Evolutionary conservation across 441 rosid species (phyloP).

Genomic region (Gossypium laxum): DNA sequence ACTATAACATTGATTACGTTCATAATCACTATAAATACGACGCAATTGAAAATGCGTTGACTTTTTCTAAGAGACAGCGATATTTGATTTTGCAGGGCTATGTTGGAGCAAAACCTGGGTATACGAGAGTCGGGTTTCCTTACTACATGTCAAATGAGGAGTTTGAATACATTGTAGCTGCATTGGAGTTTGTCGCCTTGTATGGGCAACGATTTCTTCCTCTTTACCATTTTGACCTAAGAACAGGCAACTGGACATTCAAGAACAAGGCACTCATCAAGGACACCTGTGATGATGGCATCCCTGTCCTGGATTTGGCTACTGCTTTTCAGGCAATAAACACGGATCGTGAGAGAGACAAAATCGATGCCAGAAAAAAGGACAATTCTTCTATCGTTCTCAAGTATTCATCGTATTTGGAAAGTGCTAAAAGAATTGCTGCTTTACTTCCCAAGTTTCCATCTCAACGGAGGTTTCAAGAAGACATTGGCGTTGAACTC

Average conservation of each 20-base stretch:
- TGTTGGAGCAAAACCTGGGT: conserved; percentile 44
- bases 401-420: conserved; percentile 25
- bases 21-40: background rate
- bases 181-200: conserved; percentile 33
- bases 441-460: conserved; percentile 35
- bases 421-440: conserved; percentile 24
- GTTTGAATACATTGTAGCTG: conserved; percentile 39
- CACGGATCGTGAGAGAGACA: background rate
- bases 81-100: conserved; percentile 29
- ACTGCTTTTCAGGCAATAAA: conserved; percentile 6
- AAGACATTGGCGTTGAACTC: conserved; percentile 24
- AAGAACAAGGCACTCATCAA: conserved; percentile 13
- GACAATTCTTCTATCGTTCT: background rate
- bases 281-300: background rate
- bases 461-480: conserved; percentile 13
- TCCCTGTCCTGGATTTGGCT: background rate
- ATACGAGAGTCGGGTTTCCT: conserved; percentile 59
- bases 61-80: background rate
- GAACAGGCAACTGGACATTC: conserved; percentile 35
- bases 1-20: background rate
- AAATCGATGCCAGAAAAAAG: background rate
- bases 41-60: background rate
- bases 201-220: conserved; percentile 49
- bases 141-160: conserved; percentile 51
- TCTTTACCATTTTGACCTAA: conserved; percentile 31